Conservation (phyloP, 345 rosid genomes). For the Eucalyptus urophylla region DNA sequence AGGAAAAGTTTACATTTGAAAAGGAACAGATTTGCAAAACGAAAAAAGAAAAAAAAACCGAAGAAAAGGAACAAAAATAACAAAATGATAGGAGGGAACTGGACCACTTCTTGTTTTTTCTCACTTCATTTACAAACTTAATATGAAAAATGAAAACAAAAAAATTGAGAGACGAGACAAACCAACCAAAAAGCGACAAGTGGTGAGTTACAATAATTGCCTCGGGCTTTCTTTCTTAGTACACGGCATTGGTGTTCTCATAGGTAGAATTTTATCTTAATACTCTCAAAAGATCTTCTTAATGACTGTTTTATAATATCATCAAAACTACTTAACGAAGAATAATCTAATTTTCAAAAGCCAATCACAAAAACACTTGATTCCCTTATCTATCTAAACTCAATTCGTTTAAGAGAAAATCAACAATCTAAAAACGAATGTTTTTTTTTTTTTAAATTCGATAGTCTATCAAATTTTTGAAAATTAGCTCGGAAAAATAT, state of each 20-base stretch:
- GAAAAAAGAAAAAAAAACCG: background rate
- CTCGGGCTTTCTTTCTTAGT: background rate
- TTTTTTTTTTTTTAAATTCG: no score
- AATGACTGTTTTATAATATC: no score
- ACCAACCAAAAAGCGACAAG: background rate
- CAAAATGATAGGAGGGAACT: background rate
- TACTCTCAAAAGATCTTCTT: background rate
- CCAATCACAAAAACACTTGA: background rate
- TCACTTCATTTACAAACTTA: background rate
- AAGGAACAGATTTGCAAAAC: background rate
- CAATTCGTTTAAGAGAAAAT: background rate
- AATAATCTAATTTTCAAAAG: no score
- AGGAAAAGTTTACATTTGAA: background rate
- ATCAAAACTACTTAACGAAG: background rate
- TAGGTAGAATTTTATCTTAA: fast-evolving
- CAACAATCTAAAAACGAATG: no score
- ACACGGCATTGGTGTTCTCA: background rate
- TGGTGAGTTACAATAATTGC: background rate
- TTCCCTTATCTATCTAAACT: background rate
- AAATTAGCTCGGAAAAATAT: no score
- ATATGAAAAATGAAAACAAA: no score
- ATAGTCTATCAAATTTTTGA: background rate
- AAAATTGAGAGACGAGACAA: no score
- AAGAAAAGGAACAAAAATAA: background rate
- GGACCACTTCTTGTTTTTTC: background rate